Base-by-base conservation (phyloP, 2,329 filamentous ascomycete genomes). In the Diatrype stigma region DNA sequence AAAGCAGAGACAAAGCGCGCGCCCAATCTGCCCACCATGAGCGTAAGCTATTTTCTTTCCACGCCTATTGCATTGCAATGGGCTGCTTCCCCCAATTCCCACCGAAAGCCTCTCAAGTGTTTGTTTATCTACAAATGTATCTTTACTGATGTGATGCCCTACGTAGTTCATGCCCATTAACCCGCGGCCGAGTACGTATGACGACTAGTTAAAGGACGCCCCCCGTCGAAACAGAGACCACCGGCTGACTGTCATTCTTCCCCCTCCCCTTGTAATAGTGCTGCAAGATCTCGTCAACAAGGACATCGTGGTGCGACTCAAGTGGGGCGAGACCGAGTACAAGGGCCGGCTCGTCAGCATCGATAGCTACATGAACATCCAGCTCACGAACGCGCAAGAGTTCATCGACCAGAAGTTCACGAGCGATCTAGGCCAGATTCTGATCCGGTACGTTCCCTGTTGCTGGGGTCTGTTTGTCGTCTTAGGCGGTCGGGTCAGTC, bases 311-410 rank as follows among this genome's bases (percentile, higher is more conserved):
- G 88, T 99, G 57, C 90, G 92, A 63, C 82, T 99, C 58, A 99
- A 99, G 81, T 99, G 94, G 94, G 91, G 90, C 63, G 87, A 96
- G 73, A 94, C 90, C 53, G 94, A 99, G 72, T 99, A 99, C 82
- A 95, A 93, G 71, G 94, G 94, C 69, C 83, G 84, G 59, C 83
- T 99, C 56, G 89, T 96, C 67, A 93, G 88, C 63, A 89, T 96
- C 67, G 94, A 99, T 76, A 91, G 89, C 67, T 99, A 99, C 78
- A 97, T 99, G 93, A 99, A 99, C 77, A 85, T 99, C 58, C 91
- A 97, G 75, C 82, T 99, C 57, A 85, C 86, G 59, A 86, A 87
- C 63, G 92, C 93, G 47, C 89, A 96, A 73, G 94, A 99, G 73
- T 96, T 87, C 73, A 89, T 96, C 66, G 85, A 91, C 67, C 87